Percentiles rank a stretch among this genome's conserved stretches.
Conservation (phyloP, 2,329 filamentous ascomycete genomes). For the Byssochlamys sp. region DNA sequence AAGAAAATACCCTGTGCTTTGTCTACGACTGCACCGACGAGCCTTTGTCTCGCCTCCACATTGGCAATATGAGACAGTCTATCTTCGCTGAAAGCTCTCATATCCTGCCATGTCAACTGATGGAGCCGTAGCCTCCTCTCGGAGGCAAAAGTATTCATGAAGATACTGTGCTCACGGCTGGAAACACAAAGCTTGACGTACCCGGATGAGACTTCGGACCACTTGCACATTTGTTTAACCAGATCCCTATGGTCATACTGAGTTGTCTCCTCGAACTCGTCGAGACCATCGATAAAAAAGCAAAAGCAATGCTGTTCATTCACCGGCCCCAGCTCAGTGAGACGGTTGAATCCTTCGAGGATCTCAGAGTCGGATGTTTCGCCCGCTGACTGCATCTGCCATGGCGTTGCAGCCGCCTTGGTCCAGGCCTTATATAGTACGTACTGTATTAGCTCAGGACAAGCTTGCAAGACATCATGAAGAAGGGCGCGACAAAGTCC, state of each 20-base stretch:
- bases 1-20: conserved; percentile 1
- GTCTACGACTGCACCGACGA: neutral
- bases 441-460: neutral
- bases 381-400: neutral
- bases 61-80: neutral
- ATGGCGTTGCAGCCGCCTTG: neutral
- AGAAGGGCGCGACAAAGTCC: conserved; percentile 5
- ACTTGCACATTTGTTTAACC: neutral
- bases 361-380: neutral
- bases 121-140: neutral
- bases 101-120: neutral
- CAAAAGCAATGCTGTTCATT: conserved; percentile 1
- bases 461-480: neutral
- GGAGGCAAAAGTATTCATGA: neutral
- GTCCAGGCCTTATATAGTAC: neutral
- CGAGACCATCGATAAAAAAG: conserved; percentile 3
- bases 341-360: neutral
- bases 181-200: conserved; percentile 2
- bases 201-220: neutral
- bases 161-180: neutral
- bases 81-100: neutral
- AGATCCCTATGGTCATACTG: neutral
- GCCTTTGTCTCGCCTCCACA: neutral
- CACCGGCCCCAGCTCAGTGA: neutral
- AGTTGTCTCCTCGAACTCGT: neutral